Evolutionary conservation across 2,329 filamentous ascomycete species (phyloP).

Genomic region (Neofusicoccum umdonicola): DNA sequence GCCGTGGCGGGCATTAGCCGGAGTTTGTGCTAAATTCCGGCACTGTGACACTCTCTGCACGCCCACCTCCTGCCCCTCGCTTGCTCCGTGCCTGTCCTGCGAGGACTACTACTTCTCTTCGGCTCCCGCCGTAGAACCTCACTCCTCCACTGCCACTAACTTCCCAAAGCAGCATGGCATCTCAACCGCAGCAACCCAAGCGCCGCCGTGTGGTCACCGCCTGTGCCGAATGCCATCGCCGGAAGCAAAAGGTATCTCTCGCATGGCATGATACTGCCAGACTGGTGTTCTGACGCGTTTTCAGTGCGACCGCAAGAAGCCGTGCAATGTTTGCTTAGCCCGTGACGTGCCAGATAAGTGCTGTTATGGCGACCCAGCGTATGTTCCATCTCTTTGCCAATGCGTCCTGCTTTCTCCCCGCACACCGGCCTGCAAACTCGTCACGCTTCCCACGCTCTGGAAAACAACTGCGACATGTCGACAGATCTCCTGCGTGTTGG

Average conservation of each 20-base stretch:
- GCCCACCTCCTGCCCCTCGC: too few relatives aligned
- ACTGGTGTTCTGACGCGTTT: not conserved
- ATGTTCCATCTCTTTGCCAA: not conserved
- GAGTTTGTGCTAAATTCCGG: too few relatives aligned
- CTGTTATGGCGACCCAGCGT: not conserved
- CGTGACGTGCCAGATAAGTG: slow-evolving; percentile 1
- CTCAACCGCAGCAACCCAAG: not conserved
- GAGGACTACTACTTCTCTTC: too few relatives aligned
- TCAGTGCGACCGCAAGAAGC: slow-evolving; percentile 4
- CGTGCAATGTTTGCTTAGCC: slow-evolving; percentile 4
- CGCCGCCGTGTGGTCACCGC: not conserved
- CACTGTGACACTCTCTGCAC: too few relatives aligned
- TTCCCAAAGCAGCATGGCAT: not conserved
- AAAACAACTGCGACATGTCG: too few relatives aligned
- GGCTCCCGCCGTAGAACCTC: not conserved
- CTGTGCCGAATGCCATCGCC: slow-evolving; percentile 1
- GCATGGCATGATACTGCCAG: not conserved
- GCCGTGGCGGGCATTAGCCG: too few relatives aligned
- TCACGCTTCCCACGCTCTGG: too few relatives aligned
- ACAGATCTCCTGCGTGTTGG: not conserved
- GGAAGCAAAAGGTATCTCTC: not conserved
- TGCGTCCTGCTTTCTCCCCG: too few relatives aligned
- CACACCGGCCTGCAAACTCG: too few relatives aligned
- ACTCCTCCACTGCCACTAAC: not conserved
- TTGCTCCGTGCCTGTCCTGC: too few relatives aligned